These are phyloP conservation scores for Diaporthe capsici DNA, from an alignment of 2,329 filamentous ascomycete genomes.

Conservation along the genomic window DNA sequence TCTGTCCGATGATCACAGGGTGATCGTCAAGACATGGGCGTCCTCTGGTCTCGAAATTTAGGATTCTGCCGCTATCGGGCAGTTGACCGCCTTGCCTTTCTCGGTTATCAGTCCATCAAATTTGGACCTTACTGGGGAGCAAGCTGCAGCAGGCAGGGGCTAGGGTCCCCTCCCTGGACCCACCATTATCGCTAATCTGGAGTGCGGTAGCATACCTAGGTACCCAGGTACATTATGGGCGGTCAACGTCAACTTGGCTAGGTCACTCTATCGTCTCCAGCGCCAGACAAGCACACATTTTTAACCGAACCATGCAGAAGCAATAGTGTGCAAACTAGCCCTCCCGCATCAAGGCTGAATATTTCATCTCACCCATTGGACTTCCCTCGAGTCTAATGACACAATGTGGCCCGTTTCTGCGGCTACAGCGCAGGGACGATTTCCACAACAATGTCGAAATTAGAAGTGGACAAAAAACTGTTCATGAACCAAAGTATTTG, in stretches of 20 bases:
- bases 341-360: neutral
- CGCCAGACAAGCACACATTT: neutral
- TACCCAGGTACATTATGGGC: neutral
- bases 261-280: neutral
- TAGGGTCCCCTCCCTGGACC: neutral
- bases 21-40: neutral
- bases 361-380: neutral
- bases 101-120: conserved; percentile 3
- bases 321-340: neutral
- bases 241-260: neutral
- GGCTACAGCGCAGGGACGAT: neutral
- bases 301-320: neutral
- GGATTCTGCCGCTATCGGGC: conserved; percentile 12
- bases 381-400: neutral
- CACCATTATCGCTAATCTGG: neutral
- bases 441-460: conserved; percentile 42
- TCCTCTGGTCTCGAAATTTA: conserved; percentile 21
- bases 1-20: neutral
- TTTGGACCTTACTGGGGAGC: neutral
- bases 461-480: conserved; percentile 51
- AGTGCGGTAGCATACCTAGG: neutral
- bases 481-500: conserved; percentile 39
- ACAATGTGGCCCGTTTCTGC: neutral
- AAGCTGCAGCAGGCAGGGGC: neutral
- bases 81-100: conserved; percentile 14